Evolutionary conservation across 352 stramenopile genomes (phyloP), one percentile per base, ranked within the genome.

Genomic region (Halophytophthora batemanensis): DNA sequence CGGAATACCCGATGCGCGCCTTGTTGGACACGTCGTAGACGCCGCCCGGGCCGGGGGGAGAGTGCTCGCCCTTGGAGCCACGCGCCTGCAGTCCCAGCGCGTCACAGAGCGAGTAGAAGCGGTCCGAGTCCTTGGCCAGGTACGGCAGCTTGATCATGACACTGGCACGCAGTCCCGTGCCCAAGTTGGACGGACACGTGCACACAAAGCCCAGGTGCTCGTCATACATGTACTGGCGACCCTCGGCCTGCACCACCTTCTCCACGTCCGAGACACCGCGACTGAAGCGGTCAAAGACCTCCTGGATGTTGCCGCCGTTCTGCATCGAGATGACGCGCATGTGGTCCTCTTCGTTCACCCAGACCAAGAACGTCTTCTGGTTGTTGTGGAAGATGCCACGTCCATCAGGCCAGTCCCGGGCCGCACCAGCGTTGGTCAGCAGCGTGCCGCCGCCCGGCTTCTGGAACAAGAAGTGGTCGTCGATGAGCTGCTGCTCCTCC

Each of bases 11-110:
- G 29, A 97, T 77, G 23, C 85, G 68, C 31, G 91, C 78, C 47
- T 91, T 86, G 74, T 97, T 97, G 8, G 82, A 95, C 49, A 97
- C 81, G 33, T 97, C 88, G 58, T 93, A 96, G 28, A 95, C 79
- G 35, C 85, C 77, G 17, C 74, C 76, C n/a, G 61, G 66, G 2
- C 69, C 69, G n/a, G 71, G 81, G 12, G 82, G 72, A 17, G 63
- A 86, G 54, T 87, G 81, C 53, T 90, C 78, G 23, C 72, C 78
- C 18, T 82, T 77, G 17, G 68, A 78, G 22, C 74, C 76, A 56
- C 78, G 64, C 15, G 81, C 69, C 57, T 88, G 74, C 3, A 88
- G 59, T 23, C 74, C 66, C 45, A 86, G 36, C 39, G 84, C 61
- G n/a, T 83, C 59, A 53, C 77, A 83, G n/a, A 87, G 59, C 14